Evolutionary conservation across 352 stramenopile genomes (phyloP).

Genomic region (Phytophthora citricola): DNA sequence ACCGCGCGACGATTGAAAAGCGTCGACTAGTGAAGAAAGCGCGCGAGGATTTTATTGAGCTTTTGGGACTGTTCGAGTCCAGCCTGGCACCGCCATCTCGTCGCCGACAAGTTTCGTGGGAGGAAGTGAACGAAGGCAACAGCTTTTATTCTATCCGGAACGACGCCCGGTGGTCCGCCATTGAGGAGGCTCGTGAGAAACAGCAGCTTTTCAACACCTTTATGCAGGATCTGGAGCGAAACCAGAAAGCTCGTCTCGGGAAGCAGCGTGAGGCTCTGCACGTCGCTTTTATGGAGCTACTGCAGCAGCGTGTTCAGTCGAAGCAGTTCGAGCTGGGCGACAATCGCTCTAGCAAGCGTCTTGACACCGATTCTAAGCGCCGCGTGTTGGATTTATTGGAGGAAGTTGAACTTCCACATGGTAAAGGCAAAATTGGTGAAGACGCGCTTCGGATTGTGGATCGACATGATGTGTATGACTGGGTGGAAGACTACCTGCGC

Average conservation of each 20-base stretch:
- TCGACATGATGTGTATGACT: constrained; percentile 71
- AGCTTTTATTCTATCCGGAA: constrained; percentile 70
- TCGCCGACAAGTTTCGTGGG: constrained; percentile 40
- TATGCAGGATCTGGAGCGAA: constrained; percentile 67
- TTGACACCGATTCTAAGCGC: constrained; percentile 59
- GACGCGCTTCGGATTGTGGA: constrained; percentile 43
- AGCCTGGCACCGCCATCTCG: constrained; percentile 37
- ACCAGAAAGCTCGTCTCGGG: constrained; percentile 48
- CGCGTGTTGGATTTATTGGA: constrained; percentile 51
- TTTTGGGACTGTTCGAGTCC: constrained; percentile 63
- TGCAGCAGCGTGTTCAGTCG: constrained; percentile 48
- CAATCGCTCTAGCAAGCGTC: constrained; percentile 32
- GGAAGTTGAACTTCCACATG: constrained; percentile 32
- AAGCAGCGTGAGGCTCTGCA: constrained; percentile 57
- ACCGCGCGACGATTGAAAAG: constrained; percentile 71
- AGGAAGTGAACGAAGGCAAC: constrained; percentile 54
- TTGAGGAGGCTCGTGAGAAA: constrained; percentile 70
- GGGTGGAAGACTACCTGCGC: constrained; percentile 58
- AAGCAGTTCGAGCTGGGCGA: constrained; percentile 31
- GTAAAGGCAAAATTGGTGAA: constrained; percentile 27
- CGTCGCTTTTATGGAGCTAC: constrained; percentile 42
- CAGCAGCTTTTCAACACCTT: constrained; percentile 77
- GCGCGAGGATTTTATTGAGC: constrained; percentile 77
- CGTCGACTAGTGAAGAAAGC: constrained; percentile 73
- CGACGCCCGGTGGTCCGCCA: constrained; percentile 66